These are phyloP conservation scores for Volvox carteri DNA, from an alignment of 163 green algal genomes.

Conservation along the genomic window DNA sequence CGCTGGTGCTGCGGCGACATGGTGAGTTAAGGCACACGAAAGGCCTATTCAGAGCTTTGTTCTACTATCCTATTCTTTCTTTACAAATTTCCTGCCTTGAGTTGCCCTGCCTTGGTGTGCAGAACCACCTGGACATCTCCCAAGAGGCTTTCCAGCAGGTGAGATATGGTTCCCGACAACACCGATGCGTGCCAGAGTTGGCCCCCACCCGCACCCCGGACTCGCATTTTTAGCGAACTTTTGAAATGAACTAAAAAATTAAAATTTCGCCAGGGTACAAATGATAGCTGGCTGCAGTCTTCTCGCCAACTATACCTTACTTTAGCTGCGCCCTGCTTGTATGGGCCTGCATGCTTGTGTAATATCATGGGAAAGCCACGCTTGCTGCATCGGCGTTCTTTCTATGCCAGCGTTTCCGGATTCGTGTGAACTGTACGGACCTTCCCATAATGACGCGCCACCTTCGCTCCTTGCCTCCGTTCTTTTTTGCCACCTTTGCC, in stretches of 20 bases:
- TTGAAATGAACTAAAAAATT: neutral
- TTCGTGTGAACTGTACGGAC: too few relatives aligned
- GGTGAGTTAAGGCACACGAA: too few relatives aligned
- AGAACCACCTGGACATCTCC: constrained; percentile 36
- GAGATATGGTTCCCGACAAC: too few relatives aligned
- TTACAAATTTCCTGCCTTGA: neutral
- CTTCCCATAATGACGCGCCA: neutral
- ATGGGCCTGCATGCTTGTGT: too few relatives aligned
- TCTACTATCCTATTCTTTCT: neutral
- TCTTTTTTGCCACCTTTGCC: neutral
- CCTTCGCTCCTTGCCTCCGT: neutral
- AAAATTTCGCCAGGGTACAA: neutral
- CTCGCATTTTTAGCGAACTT: neutral
- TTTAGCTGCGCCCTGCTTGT: neutral
- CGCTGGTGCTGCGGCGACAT: constrained; percentile 60
- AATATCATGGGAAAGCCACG: too few relatives aligned
- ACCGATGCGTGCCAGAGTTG: neutral
- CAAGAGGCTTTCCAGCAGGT: constrained; percentile 48
- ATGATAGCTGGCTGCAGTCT: neutral
- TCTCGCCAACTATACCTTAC: neutral
- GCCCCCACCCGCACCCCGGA: neutral
- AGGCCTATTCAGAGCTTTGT: neutral
- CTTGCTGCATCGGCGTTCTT: too few relatives aligned
- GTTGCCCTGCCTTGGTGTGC: too few relatives aligned
- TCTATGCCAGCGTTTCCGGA: too few relatives aligned